phyloP scores from a whole-genome alignment of 1,284 basidiomycete genomes.

The Irpex sp. region DNA sequence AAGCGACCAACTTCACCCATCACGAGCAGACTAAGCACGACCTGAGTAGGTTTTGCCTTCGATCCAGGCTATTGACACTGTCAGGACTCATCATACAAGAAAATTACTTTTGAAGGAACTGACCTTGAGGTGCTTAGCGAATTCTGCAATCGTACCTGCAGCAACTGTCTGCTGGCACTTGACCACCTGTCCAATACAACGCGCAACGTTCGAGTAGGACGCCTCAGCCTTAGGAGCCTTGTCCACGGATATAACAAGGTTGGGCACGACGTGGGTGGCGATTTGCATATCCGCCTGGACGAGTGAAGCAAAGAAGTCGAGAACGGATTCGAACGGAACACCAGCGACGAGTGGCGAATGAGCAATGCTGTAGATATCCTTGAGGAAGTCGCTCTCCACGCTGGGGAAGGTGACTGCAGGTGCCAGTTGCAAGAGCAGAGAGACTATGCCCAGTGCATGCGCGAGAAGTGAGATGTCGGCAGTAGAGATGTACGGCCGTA shows the following conservation, averaged over 20 bases:
- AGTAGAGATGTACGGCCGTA: constrained; percentile 79
- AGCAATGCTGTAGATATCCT: constrained; percentile 77
- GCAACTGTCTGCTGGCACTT: constrained; percentile 74
- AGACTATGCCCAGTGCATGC: constrained; percentile 76
- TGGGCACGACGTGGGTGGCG: constrained; percentile 80
- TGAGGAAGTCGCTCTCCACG: constrained; percentile 77
- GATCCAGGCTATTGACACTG: constrained; percentile 55
- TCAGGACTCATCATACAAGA: constrained; percentile 5
- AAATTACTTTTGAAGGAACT: neutral
- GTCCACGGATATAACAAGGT: constrained; percentile 69
- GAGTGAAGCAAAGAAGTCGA: constrained; percentile 84
- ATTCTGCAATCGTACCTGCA: constrained; percentile 85
- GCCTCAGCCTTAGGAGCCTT: constrained; percentile 64
- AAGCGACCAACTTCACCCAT: constrained; percentile 92
- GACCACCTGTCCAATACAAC: constrained; percentile 86
- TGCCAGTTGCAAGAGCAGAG: constrained; percentile 76
- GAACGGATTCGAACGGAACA: constrained; percentile 81
- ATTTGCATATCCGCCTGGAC: constrained; percentile 88
- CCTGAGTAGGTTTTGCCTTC: constrained; percentile 72
- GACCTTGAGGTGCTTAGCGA: constrained; percentile 83
- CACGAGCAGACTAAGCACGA: constrained; percentile 88
- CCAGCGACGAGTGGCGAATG: constrained; percentile 84
- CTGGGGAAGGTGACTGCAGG: constrained; percentile 74
- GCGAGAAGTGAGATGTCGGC: constrained; percentile 85
- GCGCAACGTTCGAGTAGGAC: constrained; percentile 79